These are phyloP conservation scores for Populus hybrid DNA, from an alignment of 441 rosid genomes.

Conservation along the genomic window DNA sequence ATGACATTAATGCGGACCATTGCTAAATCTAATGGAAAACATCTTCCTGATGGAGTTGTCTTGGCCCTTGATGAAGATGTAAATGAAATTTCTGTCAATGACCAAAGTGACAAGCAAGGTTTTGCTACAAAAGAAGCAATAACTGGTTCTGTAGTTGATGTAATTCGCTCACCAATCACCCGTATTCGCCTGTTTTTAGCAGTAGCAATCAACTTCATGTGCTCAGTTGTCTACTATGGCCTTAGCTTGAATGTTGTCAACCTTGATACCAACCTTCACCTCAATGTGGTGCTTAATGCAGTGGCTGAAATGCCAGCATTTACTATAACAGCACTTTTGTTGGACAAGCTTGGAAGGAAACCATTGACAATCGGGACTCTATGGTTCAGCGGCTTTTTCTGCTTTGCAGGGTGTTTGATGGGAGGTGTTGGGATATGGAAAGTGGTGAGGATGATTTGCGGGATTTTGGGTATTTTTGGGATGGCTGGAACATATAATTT, in stretches of 20 bases:
- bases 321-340: conserved; percentile 61
- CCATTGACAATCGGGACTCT: conserved; percentile 74
- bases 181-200: conserved; percentile 56
- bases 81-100: conserved; percentile 9
- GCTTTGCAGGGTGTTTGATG: conserved; percentile 47
- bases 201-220: conserved; percentile 58
- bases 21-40: conserved; percentile 53
- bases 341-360: conserved; percentile 71
- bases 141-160: conserved; percentile 60
- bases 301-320: conserved; percentile 86
- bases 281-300: conserved; percentile 70
- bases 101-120: conserved; percentile 13
- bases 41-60: conserved; percentile 54
- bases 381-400: conserved; percentile 79
- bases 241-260: conserved; percentile 86
- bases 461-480: conserved; percentile 76
- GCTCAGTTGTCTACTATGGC: conserved; percentile 83
- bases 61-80: conserved; percentile 68
- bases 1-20: conserved; percentile 62
- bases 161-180: conserved; percentile 57
- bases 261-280: conserved; percentile 76
- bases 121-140: conserved; percentile 35
- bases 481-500: conserved; percentile 88
- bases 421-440: conserved; percentile 54
- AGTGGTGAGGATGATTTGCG: conserved; percentile 60